These are phyloP conservation scores for Pyrus communis DNA, from an alignment of 306 rosid species.

Conservation along the genomic window DNA sequence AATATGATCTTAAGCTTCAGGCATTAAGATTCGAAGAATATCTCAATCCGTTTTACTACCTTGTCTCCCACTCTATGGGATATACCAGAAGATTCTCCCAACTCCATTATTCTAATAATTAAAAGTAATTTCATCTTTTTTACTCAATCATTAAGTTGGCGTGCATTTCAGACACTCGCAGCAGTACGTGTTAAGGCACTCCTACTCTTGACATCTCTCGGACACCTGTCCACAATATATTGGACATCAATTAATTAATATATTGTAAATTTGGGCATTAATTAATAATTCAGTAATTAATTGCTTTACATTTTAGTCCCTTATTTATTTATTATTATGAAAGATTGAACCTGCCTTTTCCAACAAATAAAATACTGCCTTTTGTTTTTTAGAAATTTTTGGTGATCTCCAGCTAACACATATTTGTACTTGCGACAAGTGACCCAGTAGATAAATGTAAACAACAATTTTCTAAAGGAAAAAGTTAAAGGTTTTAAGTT, in stretches of 20 bases:
- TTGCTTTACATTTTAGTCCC: not conserved
- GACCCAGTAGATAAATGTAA: too few relatives aligned
- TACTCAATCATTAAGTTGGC: not conserved
- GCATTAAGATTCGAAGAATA: too few relatives aligned
- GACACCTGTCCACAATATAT: not conserved
- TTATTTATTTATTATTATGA: not conserved
- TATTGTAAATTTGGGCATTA: not conserved
- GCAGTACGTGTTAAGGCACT: not conserved
- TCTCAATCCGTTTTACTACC: too few relatives aligned
- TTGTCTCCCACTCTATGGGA: not conserved
- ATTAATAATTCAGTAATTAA: not conserved
- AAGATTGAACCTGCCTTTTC: not conserved
- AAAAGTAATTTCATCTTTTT: not conserved
- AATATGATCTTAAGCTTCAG: too few relatives aligned
- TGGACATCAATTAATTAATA: not conserved
- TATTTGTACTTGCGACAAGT: too few relatives aligned
- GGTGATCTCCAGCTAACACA: not conserved
- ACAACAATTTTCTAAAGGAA: too few relatives aligned
- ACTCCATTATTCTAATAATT: not conserved
- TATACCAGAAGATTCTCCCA: not conserved
- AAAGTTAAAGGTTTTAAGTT: accelerated
- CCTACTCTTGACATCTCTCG: not conserved
- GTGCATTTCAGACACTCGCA: not conserved
- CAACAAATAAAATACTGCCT: not conserved
- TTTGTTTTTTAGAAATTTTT: not conserved